These are phyloP conservation scores for Sarcomyxa edulis DNA, from an alignment of 768 basidiomycete species.

Conservation along the genomic window DNA sequence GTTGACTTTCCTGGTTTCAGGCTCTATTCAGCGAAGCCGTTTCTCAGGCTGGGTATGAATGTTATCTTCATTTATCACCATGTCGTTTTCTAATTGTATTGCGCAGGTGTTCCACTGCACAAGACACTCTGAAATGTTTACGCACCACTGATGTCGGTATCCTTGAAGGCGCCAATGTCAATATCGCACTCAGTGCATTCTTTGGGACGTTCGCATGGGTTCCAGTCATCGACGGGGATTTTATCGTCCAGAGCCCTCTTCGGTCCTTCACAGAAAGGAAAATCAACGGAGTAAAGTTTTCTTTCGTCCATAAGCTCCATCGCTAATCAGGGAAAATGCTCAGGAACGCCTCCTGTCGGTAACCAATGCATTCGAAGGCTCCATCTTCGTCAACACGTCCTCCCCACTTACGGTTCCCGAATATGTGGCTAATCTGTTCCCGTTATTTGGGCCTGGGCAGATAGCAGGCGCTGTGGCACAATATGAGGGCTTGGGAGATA, in stretches of 20 bases:
- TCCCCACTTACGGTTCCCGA: slow-evolving; percentile 18
- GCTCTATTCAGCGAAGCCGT: slow-evolving; percentile 4
- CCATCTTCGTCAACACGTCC: slow-evolving; percentile 28
- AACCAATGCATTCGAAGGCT: slow-evolving; percentile 35
- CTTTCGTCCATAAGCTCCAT: not conserved
- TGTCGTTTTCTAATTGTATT: not conserved
- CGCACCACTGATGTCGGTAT: slow-evolving; percentile 9
- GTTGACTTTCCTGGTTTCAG: slow-evolving; percentile 1
- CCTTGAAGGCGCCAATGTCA: slow-evolving; percentile 18
- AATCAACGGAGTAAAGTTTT: slow-evolving; percentile 22
- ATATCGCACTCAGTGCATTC: slow-evolving; percentile 15
- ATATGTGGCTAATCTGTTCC: slow-evolving; percentile 26
- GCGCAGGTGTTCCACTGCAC: slow-evolving; percentile 10
- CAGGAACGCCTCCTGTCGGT: slow-evolving; percentile 19
- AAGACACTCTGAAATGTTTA: slow-evolving; percentile 8
- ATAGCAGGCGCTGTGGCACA: slow-evolving; percentile 6
- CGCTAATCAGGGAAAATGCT: slow-evolving; percentile 11
- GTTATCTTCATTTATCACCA: not conserved
- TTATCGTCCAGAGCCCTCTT: slow-evolving; percentile 23
- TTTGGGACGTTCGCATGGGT: slow-evolving; percentile 21
- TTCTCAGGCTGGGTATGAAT: slow-evolving; percentile 7
- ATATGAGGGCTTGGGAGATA: slow-evolving; percentile 15
- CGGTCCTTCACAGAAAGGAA: slow-evolving; percentile 18
- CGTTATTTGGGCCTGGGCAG: slow-evolving; percentile 10
- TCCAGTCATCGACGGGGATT: slow-evolving; percentile 27